A percentile compares a stretch with the other conserved stretches of the same genome.
Conservation (phyloP, 2,329 filamentous ascomycete genomes). For the Xylaria multiplex region DNA sequence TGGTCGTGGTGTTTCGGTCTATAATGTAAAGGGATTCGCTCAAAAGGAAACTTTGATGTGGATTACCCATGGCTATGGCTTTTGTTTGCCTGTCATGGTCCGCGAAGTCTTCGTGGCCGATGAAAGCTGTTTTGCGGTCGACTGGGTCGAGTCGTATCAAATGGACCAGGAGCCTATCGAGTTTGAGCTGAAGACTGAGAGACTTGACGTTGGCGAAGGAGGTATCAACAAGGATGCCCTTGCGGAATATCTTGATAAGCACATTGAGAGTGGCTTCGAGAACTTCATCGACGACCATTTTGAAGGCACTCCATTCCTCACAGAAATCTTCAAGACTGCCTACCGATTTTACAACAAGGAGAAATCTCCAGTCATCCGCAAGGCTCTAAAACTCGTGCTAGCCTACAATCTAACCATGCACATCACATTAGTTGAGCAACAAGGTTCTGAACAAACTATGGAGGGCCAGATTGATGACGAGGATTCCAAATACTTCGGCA, state of each 20-base stretch:
- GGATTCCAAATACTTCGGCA: constrained; percentile 86
- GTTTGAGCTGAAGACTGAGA: constrained; percentile 88
- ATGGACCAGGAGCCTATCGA: constrained; percentile 75
- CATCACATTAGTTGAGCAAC: constrained; percentile 92
- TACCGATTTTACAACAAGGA: constrained; percentile 93
- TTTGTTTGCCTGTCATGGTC: constrained; percentile 90
- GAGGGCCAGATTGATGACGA: constrained; percentile 87
- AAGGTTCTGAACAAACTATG: constrained; percentile 80
- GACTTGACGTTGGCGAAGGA: constrained; percentile 87
- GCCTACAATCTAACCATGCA: constrained; percentile 96
- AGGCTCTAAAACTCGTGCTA: constrained; percentile 92
- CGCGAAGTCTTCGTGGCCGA: constrained; percentile 93
- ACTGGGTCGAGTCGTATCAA: constrained; percentile 88
- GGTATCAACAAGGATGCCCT: constrained; percentile 83
- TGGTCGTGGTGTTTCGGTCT: constrained; percentile 85
- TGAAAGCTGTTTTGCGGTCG: constrained; percentile 89
- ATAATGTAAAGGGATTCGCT: constrained; percentile 89
- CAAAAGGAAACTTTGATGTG: constrained; percentile 78
- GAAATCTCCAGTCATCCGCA: constrained; percentile 88
- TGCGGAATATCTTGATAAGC: constrained; percentile 92
- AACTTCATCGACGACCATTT: constrained; percentile 96
- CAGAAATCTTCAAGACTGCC: constrained; percentile 94
- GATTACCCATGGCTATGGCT: constrained; percentile 96
- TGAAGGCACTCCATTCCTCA: constrained; percentile 93
- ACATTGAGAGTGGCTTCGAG: constrained; percentile 92